Evolutionary conservation across 768 basidiomycete genomes (phyloP).

Genomic region (Mycena capillaripes): DNA sequence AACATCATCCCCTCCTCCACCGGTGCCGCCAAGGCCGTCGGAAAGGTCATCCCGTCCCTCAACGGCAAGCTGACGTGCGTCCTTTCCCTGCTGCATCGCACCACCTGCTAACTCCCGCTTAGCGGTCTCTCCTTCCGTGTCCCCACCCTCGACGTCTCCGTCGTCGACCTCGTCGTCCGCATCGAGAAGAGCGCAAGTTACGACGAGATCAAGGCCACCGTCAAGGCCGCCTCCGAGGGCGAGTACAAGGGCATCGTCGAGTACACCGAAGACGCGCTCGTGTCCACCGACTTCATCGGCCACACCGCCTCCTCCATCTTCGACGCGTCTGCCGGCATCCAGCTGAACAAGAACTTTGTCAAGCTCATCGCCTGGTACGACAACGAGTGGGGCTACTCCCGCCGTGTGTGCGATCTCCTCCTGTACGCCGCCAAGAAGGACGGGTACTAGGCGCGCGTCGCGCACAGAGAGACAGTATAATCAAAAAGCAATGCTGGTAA

Average conservation of each 20-base stretch:
- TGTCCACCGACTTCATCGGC: slow-evolving; percentile 95
- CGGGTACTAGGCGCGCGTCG: slow-evolving; percentile 31
- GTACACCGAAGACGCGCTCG: slow-evolving; percentile 95
- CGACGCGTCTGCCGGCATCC: slow-evolving; percentile 93
- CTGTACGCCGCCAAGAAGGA: slow-evolving; percentile 86
- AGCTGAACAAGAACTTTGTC: slow-evolving; percentile 93
- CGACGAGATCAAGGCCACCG: slow-evolving; percentile 88
- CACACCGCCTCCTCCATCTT: slow-evolving; percentile 88
- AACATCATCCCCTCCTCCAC: slow-evolving; percentile 99
- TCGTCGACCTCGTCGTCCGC: slow-evolving; percentile 97
- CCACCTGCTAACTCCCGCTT: slow-evolving; percentile 14
- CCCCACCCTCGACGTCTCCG: slow-evolving; percentile 96
- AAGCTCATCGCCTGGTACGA: slow-evolving; percentile 98
- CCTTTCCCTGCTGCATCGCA: neutral
- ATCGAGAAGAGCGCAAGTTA: slow-evolving; percentile 89
- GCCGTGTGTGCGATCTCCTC: slow-evolving; percentile 92
- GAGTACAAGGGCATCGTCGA: slow-evolving; percentile 81
- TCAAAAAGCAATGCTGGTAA: slow-evolving; percentile 16
- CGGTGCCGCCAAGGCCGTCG: slow-evolving; percentile 98
- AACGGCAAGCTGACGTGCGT: slow-evolving; percentile 98
- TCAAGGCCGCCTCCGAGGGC: slow-evolving; percentile 85
- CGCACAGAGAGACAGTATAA: neutral
- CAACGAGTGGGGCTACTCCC: slow-evolving; percentile 96
- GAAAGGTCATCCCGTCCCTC: slow-evolving; percentile 95
- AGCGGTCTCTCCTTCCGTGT: slow-evolving; percentile 98